Base-by-base conservation (phyloP, 2,329 filamentous ascomycete genomes). In the Pestalotiopsis fici region DNA sequence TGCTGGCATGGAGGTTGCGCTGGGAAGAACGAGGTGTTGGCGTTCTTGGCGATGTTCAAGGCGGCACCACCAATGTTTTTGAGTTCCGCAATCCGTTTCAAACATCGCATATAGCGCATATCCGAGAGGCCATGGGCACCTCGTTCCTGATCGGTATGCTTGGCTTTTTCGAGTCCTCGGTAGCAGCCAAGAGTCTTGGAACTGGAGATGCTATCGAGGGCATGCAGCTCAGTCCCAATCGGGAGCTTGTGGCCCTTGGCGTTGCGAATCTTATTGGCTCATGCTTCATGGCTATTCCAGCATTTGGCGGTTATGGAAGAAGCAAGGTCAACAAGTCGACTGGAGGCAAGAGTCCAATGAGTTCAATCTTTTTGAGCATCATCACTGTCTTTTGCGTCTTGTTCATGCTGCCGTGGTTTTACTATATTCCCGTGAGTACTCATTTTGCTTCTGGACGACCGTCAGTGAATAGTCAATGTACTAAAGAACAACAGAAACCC, bases 81-180 rank as follows among this genome's bases (percentile, higher is more conserved):
- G 85, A 89, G 2, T 94, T 98, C 72, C 90, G 92, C 69, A 98
- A 95, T 86, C 95, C 96, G 0, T 96, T 98, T 74, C 88, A 90
- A 70, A 81, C 88, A 2, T 85, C 88, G 4, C 89, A 97, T 72
- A 90, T 98, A 84, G 86, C 88, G 27, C 92, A 98, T 76, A 93
- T 97, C 65, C 91, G 92, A 25, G 92, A 94, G 69, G 92, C 94
- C 47, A 92, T 98, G 86, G 91, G 93, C 64, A 98, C 96, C 0
- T 92, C 94, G 0, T 97, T 99, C 75, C 85, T 98, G 65, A 97
- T 99, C 71, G 94, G 95, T 0, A 85, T 99, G 27, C 89, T 99
- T 0, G 96, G 96, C n/a, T 99, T 99, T 80, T 99, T 99, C 74
- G 96, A 99, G 79, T 97, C 94, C 2, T 97, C 94, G 0, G 94